These are phyloP conservation scores for Choiromyces venosus DNA, from an alignment of 495 filamentous ascomycete genomes.

Conservation along the genomic window DNA sequence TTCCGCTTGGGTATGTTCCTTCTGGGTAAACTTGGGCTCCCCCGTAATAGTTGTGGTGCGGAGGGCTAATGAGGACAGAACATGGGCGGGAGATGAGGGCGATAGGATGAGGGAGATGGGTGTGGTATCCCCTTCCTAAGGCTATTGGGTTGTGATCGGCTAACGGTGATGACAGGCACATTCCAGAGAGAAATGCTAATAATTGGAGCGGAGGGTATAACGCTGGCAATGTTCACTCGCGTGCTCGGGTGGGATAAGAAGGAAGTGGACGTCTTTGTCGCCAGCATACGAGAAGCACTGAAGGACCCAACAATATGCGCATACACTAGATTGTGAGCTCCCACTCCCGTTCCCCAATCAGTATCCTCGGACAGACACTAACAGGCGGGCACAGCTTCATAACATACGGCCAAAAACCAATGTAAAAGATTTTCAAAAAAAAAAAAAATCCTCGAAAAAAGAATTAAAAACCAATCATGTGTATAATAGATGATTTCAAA, in stretches of 20 bases:
- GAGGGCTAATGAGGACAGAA: constrained; percentile 8
- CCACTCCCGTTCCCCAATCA: not conserved
- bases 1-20: constrained; percentile 26
- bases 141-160: not conserved
- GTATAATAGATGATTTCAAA: not conserved
- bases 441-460: not conserved
- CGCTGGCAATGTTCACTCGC: constrained; percentile 46
- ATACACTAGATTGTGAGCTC: constrained; percentile 28
- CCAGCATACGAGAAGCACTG: constrained; percentile 34
- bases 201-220: constrained; percentile 43
- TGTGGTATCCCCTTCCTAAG: constrained; percentile 8
- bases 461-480: not conserved
- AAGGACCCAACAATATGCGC: constrained; percentile 26
- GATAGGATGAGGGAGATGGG: constrained; percentile 35
- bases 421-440: constrained; percentile 5
- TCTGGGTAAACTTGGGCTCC: constrained; percentile 10
- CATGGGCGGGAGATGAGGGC: constrained; percentile 29
- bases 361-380: not conserved
- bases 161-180: constrained; percentile 15
- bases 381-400: constrained; percentile 8
- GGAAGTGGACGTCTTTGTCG: constrained; percentile 42
- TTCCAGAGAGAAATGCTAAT: constrained; percentile 31
- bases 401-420: constrained; percentile 28
- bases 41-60: not conserved
- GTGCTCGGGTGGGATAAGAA: constrained; percentile 40